Percentiles rank a stretch among this genome's conserved stretches.
phyloP scores from a whole-genome alignment of 352 stramenopile genomes.

The Aphanomyces cochlioides region DNA sequence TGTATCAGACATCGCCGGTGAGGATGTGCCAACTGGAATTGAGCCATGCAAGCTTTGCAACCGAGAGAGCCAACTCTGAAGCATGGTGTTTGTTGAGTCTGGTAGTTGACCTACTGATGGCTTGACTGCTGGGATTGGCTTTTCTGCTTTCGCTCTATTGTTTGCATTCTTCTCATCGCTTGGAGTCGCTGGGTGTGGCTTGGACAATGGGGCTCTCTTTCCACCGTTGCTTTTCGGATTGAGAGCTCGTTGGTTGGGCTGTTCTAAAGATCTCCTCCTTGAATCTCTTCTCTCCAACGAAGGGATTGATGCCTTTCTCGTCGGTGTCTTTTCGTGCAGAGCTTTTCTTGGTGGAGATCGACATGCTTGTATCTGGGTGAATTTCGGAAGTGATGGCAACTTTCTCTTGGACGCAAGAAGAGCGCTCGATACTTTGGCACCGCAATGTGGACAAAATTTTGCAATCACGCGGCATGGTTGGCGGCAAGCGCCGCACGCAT shows the following conservation, averaged over 20 bases:
- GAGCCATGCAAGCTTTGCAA: not conserved
- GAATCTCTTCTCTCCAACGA: not conserved
- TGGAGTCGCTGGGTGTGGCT: not conserved
- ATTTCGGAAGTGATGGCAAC: not conserved
- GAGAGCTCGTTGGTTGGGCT: not conserved
- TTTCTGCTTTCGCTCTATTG: not conserved
- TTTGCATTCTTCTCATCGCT: not conserved
- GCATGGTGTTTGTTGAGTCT: not conserved
- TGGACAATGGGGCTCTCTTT: not conserved
- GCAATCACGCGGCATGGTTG: conserved; percentile 14
- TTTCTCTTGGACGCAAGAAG: conserved; percentile 1
- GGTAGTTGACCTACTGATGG: not conserved
- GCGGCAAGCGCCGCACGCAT: not conserved
- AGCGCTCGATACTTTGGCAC: conserved; percentile 13
- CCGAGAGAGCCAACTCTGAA: not conserved
- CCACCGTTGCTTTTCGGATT: not conserved
- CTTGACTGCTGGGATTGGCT: not conserved
- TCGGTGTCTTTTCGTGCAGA: not conserved
- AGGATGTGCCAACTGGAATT: not conserved
- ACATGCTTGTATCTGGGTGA: not conserved
- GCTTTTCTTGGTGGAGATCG: not conserved
- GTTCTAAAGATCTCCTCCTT: not conserved
- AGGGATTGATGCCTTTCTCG: not conserved
- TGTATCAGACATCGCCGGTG: not conserved
- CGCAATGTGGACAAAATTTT: conserved; percentile 23